A percentile compares a stretch with the other conserved stretches of the same genome.
phyloP scores from a whole-genome alignment of 2,329 filamentous ascomycete species.

The Colletotrichum costaricense region DNA sequence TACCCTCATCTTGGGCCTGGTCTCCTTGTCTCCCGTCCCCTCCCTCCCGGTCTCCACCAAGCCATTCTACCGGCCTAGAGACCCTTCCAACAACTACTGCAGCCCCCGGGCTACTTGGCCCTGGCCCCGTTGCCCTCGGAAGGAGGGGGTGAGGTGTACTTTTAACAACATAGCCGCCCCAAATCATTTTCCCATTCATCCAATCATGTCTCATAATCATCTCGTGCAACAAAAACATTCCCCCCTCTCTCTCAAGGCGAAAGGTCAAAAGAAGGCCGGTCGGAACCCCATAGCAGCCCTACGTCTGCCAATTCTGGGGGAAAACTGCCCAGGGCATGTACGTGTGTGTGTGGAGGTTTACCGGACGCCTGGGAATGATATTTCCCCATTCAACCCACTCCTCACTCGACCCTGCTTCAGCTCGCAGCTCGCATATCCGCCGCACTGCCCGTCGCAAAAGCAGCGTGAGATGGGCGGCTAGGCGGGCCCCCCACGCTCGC shows the following conservation, averaged over 20 bases:
- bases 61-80: slow-evolving; percentile 1
- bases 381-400: slow-evolving; percentile 11
- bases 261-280: background rate
- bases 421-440: slow-evolving; percentile 40
- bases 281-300: slow-evolving; percentile 17
- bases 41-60: slow-evolving; percentile 7
- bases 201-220: slow-evolving; percentile 66
- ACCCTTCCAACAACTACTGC: slow-evolving; percentile 38
- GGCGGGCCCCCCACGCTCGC: slow-evolving; percentile 34
- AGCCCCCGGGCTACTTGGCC: slow-evolving; percentile 44
- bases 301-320: slow-evolving; percentile 11
- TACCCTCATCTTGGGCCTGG: background rate
- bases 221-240: slow-evolving; percentile 56
- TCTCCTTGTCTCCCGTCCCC: background rate
- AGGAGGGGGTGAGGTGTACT: slow-evolving; percentile 54
- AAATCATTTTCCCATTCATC: slow-evolving; percentile 49
- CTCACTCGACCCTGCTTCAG: slow-evolving; percentile 36
- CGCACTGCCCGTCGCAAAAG: slow-evolving; percentile 45
- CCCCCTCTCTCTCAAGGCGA: background rate
- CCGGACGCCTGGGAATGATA: slow-evolving; percentile 21
- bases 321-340: background rate
- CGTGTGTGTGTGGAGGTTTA: background rate
- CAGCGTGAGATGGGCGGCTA: slow-evolving; percentile 49
- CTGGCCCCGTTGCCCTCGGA: slow-evolving; percentile 38
- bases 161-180: slow-evolving; percentile 49